Evolutionary conservation across 2,329 filamentous ascomycete genomes (phyloP).

Genomic region (Penicillium polonicum): DNA sequence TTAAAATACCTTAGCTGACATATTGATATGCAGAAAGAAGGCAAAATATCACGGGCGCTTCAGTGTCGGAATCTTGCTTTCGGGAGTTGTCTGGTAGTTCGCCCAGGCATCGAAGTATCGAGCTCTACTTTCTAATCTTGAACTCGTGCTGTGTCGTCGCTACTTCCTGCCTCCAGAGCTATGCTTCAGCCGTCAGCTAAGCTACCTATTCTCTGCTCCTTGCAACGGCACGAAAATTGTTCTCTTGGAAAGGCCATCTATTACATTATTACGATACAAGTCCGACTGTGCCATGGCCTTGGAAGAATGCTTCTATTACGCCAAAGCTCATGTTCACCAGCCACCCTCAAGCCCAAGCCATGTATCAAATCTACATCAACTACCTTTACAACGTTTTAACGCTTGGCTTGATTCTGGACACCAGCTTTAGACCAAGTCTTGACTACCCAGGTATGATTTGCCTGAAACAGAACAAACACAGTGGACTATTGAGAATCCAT

Average conservation of each 20-base stretch:
- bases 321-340: background rate
- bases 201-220: background rate
- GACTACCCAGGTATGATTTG: background rate
- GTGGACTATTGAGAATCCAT: background rate
- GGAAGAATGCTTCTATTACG: background rate
- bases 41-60: background rate
- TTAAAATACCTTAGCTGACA: background rate
- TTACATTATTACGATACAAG: background rate
- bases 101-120: too few relatives aligned
- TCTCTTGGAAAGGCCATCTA: background rate
- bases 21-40: background rate
- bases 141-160: background rate
- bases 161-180: background rate
- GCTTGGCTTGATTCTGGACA: background rate
- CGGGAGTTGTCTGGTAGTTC: background rate
- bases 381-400: background rate
- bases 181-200: background rate
- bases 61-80: background rate
- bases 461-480: background rate
- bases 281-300: too few relatives aligned
- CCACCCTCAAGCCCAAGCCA: background rate
- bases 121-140: background rate
- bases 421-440: background rate
- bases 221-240: background rate
- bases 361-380: background rate